Base-by-base conservation (phyloP, 2,329 filamentous ascomycete genomes). In the Trichoderma sp. region DNA sequence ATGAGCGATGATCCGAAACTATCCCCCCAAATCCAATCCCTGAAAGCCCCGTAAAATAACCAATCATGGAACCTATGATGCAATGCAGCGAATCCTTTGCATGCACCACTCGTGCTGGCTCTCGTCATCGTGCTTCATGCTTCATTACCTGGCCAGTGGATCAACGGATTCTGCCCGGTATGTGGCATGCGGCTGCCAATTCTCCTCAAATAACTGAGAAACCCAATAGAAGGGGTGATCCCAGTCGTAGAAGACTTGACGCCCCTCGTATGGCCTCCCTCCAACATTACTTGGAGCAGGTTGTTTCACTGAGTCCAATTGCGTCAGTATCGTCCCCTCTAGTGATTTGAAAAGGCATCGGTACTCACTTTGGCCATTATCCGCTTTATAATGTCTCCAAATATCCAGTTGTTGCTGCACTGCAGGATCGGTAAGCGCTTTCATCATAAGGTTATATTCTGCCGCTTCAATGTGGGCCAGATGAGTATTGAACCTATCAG, bases 191-290 rank as follows among this genome's bases (percentile, higher is more conserved):
- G 84, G 80, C 6, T 74, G 69, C 87, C 87, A 88, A 5, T 81
- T 76, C 2, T 82, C 79, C 66, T 86, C 83, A 60, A 87, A 87
- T 82, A 88, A 85, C 71, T 87, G 86, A 8, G 85, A 83, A 11
- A 87, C 82, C 80, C 87, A 88, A 76, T 85, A 86, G 1, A 85
- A 79, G 7, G 86, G 83, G 21, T 87, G 80, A 21, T 88, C 86
- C 83, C 83, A 84, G 59, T 81, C 79, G 41, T 78, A 80, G 24
- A 77, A 76, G 14, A 76, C 71, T 75, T 83, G 82, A 2, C 56
- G 50, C 3, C 82, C 81, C 14, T 71, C 71, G 56, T 83, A 83
- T 24, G 7, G 8, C 31, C 53, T 50, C 18, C 59, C 68, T 8
- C 60, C 68, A 24, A 71, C 33, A 11, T 63, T 38, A 50, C 5